Percentiles rank a stretch among this genome's conserved stretches.
phyloP scores from a whole-genome alignment of 176 grass and related monocot genomes.

The Triticum dicoccoides region DNA sequence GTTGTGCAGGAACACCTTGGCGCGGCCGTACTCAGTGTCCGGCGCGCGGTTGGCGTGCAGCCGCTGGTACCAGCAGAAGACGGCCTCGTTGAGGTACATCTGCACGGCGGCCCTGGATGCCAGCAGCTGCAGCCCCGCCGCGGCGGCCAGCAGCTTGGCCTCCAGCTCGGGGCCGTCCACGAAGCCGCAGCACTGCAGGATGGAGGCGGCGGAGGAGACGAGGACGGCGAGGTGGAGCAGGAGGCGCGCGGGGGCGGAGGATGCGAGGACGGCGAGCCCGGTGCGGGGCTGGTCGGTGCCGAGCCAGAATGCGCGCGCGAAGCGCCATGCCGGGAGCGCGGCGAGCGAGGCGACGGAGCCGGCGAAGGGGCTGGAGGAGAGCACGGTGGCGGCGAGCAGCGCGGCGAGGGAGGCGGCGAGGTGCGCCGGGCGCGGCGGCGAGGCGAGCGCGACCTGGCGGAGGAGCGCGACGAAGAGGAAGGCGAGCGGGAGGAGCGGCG shows the following conservation, averaged over 20 bases:
- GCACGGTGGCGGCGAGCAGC: conserved; percentile 34
- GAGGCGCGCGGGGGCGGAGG: conserved; percentile 43
- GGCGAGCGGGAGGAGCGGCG: conserved; percentile 14
- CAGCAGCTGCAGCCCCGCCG: conserved; percentile 54
- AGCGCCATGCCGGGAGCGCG: conserved; percentile 50
- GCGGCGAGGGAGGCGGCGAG: conserved; percentile 43
- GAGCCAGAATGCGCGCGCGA: conserved; percentile 83
- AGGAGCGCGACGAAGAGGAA: conserved; percentile 48
- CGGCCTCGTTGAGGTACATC: conserved; percentile 93
- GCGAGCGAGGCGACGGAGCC: conserved; percentile 54
- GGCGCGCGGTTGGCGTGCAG: conserved; percentile 57
- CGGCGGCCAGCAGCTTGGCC: conserved; percentile 41
- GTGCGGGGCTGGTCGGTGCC: conserved; percentile 73
- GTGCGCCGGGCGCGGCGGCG: conserved; percentile 41
- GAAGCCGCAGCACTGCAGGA: conserved; percentile 45
- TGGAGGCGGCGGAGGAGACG: conserved; percentile 34
- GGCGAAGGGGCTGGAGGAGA: conserved; percentile 52
- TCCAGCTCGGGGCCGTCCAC: conserved; percentile 24
- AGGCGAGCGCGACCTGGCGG: conserved; percentile 45
- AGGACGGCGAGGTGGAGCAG: conserved; percentile 50
- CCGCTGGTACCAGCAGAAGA: conserved; percentile 95
- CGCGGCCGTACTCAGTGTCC: conserved; percentile 81
- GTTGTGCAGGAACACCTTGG: conserved; percentile 95
- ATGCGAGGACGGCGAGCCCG: conserved; percentile 60
- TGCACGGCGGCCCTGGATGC: conserved; percentile 70